Percentiles rank a stretch among this genome's conserved stretches.
These are phyloP conservation scores for Aspergillus indologenus DNA, from an alignment of 495 filamentous ascomycete species.

Conservation along the genomic window DNA sequence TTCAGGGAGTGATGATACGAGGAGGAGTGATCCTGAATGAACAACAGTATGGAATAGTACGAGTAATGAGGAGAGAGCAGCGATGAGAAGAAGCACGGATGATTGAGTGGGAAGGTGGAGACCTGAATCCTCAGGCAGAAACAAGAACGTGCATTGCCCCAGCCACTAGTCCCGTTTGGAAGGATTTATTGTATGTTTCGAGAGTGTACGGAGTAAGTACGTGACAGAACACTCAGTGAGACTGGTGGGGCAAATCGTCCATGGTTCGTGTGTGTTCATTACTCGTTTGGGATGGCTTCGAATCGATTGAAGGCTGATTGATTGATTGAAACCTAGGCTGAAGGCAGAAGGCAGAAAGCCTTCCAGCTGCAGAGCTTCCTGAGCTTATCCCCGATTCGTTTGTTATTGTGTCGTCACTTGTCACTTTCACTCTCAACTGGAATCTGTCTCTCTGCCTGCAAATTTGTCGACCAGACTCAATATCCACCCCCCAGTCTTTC, in stretches of 20 bases:
- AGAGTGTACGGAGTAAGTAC: neutral
- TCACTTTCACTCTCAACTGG: too few species aligned
- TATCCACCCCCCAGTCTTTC: neutral
- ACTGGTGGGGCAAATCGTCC: slow-evolving; percentile 9
- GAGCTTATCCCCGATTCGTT: too few species aligned
- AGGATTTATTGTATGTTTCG: neutral
- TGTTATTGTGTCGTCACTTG: neutral
- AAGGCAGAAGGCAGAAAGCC: too few species aligned
- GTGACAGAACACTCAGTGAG: neutral
- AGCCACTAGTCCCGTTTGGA: neutral
- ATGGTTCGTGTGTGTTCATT: slow-evolving; percentile 13
- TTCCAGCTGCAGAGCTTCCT: neutral
- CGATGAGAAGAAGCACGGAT: neutral
- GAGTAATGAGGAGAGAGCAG: neutral
- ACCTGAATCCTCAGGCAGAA: neutral
- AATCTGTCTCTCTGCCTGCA: neutral
- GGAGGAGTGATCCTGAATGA: too few species aligned
- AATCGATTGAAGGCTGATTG: slow-evolving; percentile 1
- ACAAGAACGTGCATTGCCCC: neutral
- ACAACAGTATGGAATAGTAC: too few species aligned
- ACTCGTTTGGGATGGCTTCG: neutral
- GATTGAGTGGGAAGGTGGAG: neutral
- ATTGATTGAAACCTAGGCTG: neutral
- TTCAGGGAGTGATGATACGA: neutral
- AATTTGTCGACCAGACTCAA: neutral